phyloP scores from a whole-genome alignment of 306 rosid species.

The Corylus avellana region DNA sequence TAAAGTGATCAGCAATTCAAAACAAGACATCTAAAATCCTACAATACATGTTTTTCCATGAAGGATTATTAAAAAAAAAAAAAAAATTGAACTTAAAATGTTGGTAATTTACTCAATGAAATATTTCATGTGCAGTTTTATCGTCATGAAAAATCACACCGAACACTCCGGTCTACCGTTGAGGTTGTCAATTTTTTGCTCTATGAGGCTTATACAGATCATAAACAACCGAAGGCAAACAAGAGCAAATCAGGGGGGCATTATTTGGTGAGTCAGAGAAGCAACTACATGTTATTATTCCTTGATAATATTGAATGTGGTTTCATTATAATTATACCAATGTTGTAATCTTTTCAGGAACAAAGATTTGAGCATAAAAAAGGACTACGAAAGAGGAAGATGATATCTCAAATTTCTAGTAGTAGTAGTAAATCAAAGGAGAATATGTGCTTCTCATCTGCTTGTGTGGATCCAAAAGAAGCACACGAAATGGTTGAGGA shows the following conservation, averaged over 20 bases:
- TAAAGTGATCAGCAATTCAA: background rate
- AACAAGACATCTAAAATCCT: background rate
- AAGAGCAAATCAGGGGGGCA: background rate
- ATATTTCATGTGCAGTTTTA: conserved; percentile 17
- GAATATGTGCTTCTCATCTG: background rate
- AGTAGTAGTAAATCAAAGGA: background rate
- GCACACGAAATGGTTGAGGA: background rate
- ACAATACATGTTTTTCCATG: background rate
- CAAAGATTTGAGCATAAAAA: background rate
- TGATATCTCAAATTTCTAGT: background rate
- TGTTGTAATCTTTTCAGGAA: background rate
- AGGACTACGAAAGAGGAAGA: background rate
- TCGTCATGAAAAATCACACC: background rate
- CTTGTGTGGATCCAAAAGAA: background rate
- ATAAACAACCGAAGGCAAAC: background rate
- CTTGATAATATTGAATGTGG: background rate
- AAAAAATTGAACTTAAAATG: background rate
- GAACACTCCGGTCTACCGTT: background rate
- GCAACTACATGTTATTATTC: background rate
- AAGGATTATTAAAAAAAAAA: background rate
- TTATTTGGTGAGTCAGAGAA: background rate
- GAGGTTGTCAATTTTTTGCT: conserved; percentile 27
- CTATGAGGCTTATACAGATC: conserved; percentile 16
- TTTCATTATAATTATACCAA: background rate
- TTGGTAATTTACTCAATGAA: background rate